A percentile compares a stretch with the other conserved stretches of the same genome.
Evolutionary conservation across 495 filamentous ascomycete genomes (phyloP).

Genomic region (Jackrogersella minutella): DNA sequence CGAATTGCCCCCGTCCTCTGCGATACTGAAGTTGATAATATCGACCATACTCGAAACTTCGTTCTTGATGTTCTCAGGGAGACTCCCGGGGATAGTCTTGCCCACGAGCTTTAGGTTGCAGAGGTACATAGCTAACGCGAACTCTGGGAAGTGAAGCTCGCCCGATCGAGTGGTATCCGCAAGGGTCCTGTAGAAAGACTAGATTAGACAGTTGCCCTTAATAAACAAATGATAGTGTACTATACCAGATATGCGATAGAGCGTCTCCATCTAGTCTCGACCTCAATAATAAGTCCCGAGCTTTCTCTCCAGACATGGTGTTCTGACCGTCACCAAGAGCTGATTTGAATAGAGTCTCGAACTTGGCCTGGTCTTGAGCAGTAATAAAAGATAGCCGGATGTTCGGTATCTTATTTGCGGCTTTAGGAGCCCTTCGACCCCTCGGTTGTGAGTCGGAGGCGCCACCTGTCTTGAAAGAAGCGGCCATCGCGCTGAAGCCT

Average conservation of each 20-base stretch:
- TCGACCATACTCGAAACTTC: conserved; percentile 99
- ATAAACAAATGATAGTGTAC: neutral
- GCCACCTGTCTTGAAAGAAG: conserved; percentile 75
- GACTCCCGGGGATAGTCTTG: conserved; percentile 73
- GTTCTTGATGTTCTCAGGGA: conserved; percentile 90
- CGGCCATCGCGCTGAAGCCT: conserved; percentile 80
- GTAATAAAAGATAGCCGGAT: conserved; percentile 96
- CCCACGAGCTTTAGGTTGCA: conserved; percentile 93
- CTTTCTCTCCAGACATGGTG: conserved; percentile 91
- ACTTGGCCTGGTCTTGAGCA: conserved; percentile 93
- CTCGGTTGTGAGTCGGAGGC: conserved; percentile 62
- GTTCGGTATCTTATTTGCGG: conserved; percentile 81
- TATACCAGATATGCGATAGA: conserved; percentile 86
- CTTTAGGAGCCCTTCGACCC: conserved; percentile 53
- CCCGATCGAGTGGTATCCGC: conserved; percentile 97
- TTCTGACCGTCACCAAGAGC: conserved; percentile 84
- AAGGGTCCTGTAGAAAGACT: conserved; percentile 70
- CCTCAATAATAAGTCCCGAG: conserved; percentile 83
- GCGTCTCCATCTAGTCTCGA: conserved; percentile 85
- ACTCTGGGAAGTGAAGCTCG: conserved; percentile 96
- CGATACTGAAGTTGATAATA: conserved; percentile 94
- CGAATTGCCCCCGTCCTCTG: conserved; percentile 71
- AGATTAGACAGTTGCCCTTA: conserved; percentile 17
- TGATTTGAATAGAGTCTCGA: conserved; percentile 97
- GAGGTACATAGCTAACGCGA: conserved; percentile 97